A percentile compares a stretch with the other conserved stretches of the same genome.
Evolutionary conservation across 2,329 filamentous ascomycete genomes (phyloP).

Genomic region (Pyrenophora seminiperda): DNA sequence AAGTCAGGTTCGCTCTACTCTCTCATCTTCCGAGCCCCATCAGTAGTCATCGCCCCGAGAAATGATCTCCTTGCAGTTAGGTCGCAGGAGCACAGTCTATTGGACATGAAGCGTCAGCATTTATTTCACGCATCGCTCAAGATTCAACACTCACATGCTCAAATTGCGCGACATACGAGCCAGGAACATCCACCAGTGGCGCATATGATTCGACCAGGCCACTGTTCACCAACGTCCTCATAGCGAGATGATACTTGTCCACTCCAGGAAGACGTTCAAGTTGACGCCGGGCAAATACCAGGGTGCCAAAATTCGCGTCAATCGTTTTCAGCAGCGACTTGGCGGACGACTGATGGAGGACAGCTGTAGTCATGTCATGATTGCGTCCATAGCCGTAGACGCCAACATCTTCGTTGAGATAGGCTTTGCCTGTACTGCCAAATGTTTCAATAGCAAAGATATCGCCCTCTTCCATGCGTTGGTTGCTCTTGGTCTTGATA

Average conservation of each 20-base stretch:
- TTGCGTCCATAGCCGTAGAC: slow-evolving; percentile 69
- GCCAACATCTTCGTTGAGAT: slow-evolving; percentile 77
- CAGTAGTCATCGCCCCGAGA: slow-evolving; percentile 85
- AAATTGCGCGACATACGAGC: slow-evolving; percentile 90
- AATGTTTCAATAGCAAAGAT: slow-evolving; percentile 96
- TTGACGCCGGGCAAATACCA: slow-evolving; percentile 88
- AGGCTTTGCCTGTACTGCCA: slow-evolving; percentile 86
- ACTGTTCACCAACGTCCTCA: slow-evolving; percentile 79
- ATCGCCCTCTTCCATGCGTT: slow-evolving; percentile 97
- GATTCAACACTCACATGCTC: slow-evolving; percentile 74
- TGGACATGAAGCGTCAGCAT: slow-evolving; percentile 6
- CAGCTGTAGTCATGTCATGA: slow-evolving; percentile 69
- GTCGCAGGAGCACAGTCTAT: slow-evolving; percentile 41
- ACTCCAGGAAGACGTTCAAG: slow-evolving; percentile 79
- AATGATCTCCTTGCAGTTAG: slow-evolving; percentile 78
- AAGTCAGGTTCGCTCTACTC: slow-evolving; percentile 8
- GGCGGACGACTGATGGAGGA: slow-evolving; percentile 76
- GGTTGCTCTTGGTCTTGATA: slow-evolving; percentile 80
- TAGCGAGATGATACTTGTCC: slow-evolving; percentile 88
- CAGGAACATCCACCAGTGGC: slow-evolving; percentile 85
- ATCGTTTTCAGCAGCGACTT: slow-evolving; percentile 84
- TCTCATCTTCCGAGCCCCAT: slow-evolving; percentile 2
- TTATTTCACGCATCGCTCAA: background rate
- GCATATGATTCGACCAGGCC: slow-evolving; percentile 89
- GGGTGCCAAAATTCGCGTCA: slow-evolving; percentile 91